Evolutionary conservation across 768 basidiomycete genomes (phyloP).

Genomic region (Trametes coccinea): DNA sequence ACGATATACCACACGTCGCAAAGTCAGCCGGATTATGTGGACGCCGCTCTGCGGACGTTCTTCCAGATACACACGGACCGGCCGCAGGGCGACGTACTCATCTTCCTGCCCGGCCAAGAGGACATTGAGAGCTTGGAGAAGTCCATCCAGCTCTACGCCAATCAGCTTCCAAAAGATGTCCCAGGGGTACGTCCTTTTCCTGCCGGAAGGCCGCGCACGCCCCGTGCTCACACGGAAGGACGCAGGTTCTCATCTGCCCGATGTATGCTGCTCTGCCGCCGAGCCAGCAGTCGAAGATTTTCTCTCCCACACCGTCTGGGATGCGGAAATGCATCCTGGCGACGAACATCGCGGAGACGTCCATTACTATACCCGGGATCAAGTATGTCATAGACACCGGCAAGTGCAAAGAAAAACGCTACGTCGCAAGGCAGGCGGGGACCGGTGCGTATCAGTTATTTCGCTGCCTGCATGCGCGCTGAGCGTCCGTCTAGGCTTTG

Average conservation of each 20-base stretch:
- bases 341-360: constrained; percentile 98
- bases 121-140: constrained; percentile 90
- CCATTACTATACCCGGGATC: constrained; percentile 95
- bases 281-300: constrained; percentile 76
- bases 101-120: constrained; percentile 96
- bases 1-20: constrained; percentile 75
- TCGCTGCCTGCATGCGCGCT: neutral
- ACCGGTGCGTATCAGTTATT: constrained; percentile 47
- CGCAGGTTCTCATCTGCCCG: constrained; percentile 69
- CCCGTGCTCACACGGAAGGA: no score
- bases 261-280: constrained; percentile 88
- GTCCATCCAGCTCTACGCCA: constrained; percentile 67
- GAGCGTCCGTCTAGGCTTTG: constrained; percentile 62
- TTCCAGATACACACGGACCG: constrained; percentile 88
- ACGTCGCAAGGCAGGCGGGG: constrained; percentile 66
- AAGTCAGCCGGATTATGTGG: constrained; percentile 81
- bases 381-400: constrained; percentile 96
- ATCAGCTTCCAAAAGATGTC: constrained; percentile 61
- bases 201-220: neutral
- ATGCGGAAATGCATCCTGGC: constrained; percentile 91
- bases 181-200: constrained; percentile 44
- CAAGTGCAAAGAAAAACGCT: constrained; percentile 93
- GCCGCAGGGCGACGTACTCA: constrained; percentile 84
- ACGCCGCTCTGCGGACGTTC: constrained; percentile 88
- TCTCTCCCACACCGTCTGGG: constrained; percentile 60